Base-by-base conservation (phyloP, 2,329 filamentous ascomycete species). In the Stagonosporopsis vannaccii region DNA sequence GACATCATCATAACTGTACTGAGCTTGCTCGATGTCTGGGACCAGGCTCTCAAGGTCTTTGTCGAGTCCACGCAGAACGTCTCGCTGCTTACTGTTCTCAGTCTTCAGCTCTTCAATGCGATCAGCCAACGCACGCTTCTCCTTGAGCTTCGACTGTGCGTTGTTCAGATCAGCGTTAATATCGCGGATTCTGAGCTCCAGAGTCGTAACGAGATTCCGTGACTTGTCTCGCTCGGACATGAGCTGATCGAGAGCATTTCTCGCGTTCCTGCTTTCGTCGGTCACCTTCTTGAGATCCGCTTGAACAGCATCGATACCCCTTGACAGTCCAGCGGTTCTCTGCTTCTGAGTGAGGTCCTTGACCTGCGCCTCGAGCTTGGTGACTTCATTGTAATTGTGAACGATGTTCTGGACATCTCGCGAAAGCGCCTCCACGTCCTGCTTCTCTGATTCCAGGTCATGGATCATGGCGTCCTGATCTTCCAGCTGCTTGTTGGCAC, bases 231-330 rank as follows among this genome's bases (percentile, higher is more conserved):
- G 87, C 30, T 95, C 91, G 12, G 78, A 79, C 0, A 83, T 85
- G 28, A 96, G 77, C 66, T 90, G 90, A 6, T 83, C 77, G 12
- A 94, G 82, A 39, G 81, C 84, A 37, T 81, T 81, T 70, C 90
- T 92, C 25, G 87, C 77, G 20, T 78, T 78, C 51, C 88, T 85
- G 62, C 87, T 83, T 69, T 90, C 86, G 58, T 92, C 90, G 19
- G 84, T 84, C 52, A 88, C 82, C 17, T 80, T 77, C 43, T 86
- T 86, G 59, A 92, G 85, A 43, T 92, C 85, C 49, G 90, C 87
- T 66, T 95, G 90, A 49, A 98, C 92, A 63, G 95, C 90, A 50
- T 96, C 90, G 6, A 92, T 84, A 26, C 90, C 90, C 59, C 91
- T 86, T 13, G 85, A 84, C 9, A 82, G 75, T 12, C 85, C 84